Conservation (phyloP, 164 flowering plant species). For the Brasenia schreberi region DNA sequence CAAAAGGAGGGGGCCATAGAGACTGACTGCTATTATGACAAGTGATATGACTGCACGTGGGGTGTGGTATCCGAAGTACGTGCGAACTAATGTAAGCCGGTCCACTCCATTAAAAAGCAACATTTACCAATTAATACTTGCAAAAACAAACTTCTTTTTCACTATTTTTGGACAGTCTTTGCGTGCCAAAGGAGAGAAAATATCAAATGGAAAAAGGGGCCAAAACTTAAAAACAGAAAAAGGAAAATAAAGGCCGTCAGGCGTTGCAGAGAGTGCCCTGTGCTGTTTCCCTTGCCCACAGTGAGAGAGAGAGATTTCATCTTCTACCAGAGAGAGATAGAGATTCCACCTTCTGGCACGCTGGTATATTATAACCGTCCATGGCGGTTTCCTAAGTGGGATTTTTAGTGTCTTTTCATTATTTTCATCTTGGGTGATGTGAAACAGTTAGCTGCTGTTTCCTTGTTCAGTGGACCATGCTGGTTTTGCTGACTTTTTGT, state of each 20-base stretch:
- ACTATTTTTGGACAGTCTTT: background rate
- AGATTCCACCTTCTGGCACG: background rate
- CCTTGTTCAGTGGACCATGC: background rate
- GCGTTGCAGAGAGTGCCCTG: background rate
- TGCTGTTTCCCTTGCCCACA: background rate
- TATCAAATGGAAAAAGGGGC: no score
- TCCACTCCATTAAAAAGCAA: background rate
- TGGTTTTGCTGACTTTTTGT: background rate
- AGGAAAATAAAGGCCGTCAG: no score
- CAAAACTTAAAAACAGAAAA: no score
- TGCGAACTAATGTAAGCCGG: conserved; percentile 17
- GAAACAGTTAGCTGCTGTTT: background rate
- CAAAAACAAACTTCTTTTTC: background rate
- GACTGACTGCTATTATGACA: background rate
- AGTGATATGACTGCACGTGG: conserved; percentile 28
- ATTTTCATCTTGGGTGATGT: background rate
- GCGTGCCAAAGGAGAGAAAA: background rate
- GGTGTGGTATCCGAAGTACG: conserved; percentile 11
- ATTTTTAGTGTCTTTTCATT: background rate
- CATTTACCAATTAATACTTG: background rate
- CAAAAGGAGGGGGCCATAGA: background rate
- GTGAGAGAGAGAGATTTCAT: background rate
- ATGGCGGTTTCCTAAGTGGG: background rate
- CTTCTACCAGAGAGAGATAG: background rate
- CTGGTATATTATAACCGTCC: no score